Conservation (phyloP, 306 rosid species). For the Castanopsis chinensis region DNA sequence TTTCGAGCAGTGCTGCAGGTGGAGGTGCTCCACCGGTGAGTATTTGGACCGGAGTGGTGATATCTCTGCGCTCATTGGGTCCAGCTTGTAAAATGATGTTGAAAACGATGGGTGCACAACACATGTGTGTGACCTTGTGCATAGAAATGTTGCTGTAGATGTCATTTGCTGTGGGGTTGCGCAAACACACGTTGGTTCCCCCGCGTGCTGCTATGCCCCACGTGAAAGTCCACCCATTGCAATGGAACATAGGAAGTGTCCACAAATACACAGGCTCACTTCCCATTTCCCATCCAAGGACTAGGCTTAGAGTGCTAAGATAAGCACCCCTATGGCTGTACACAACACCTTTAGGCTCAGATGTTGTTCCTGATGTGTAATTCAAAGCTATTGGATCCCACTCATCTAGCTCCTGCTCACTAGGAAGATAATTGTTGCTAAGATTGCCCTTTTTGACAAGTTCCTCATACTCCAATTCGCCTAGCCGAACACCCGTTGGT, state of each 20-base stretch:
- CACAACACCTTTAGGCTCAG: slow-evolving; percentile 84
- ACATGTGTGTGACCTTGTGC: slow-evolving; percentile 85
- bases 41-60: slow-evolving; percentile 43
- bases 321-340: slow-evolving; percentile 91
- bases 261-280: slow-evolving; percentile 70
- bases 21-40: slow-evolving; percentile 96
- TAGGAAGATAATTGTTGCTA: background rate
- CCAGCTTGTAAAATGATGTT: slow-evolving; percentile 62
- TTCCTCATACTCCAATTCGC: slow-evolving; percentile 74
- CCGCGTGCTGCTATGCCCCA: slow-evolving; percentile 98
- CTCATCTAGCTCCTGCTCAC: slow-evolving; percentile 42
- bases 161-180: slow-evolving; percentile 50
- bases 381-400: slow-evolving; percentile 77
- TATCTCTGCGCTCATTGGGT: slow-evolving; percentile 11
- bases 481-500: slow-evolving; percentile 65
- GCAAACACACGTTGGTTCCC: slow-evolving; percentile 73
- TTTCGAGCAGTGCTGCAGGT: slow-evolving; percentile 53
- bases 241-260: slow-evolving; percentile 95
- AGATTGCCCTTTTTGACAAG: slow-evolving; percentile 49
- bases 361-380: slow-evolving; percentile 92
- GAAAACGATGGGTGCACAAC: slow-evolving; percentile 85
- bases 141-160: slow-evolving; percentile 49
- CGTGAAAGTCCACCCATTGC: slow-evolving; percentile 96
- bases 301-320: slow-evolving; percentile 65
- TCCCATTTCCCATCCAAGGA: slow-evolving; percentile 85